These are phyloP conservation scores for Acmispon strigosus DNA, from an alignment of 306 rosid genomes.

Conservation along the genomic window DNA sequence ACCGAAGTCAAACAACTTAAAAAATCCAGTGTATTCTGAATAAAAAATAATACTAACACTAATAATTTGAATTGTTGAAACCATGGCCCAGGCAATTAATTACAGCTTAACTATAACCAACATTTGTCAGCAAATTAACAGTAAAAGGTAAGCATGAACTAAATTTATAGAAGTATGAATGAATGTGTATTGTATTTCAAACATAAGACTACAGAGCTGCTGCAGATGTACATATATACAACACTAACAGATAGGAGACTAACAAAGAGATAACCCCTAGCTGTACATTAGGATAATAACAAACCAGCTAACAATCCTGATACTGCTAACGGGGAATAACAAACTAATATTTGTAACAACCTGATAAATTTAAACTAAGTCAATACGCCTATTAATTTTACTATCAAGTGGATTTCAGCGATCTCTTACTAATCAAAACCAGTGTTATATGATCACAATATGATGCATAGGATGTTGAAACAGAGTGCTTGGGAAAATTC, in stretches of 20 bases:
- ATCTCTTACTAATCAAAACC: not conserved
- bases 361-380: no score
- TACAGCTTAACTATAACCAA: not conserved
- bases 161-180: no score
- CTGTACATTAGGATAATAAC: no score
- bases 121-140: not conserved
- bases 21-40: not conserved
- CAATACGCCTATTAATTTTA: no score
- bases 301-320: no score
- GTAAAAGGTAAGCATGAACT: not conserved
- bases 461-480: not conserved
- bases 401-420: not conserved
- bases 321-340: no score
- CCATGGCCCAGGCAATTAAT: not conserved
- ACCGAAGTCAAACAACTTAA: not conserved
- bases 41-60: not conserved
- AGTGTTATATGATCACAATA: not conserved
- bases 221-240: no score
- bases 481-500: not conserved
- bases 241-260: no score
- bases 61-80: not conserved
- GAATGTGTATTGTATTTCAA: no score
- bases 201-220: no score
- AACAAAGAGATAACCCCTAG: no score
- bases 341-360: no score